Evolutionary conservation across 225 moss, liverwort and hornwort species (phyloP).

Genomic region (Thuidium tamariscinum): DNA sequence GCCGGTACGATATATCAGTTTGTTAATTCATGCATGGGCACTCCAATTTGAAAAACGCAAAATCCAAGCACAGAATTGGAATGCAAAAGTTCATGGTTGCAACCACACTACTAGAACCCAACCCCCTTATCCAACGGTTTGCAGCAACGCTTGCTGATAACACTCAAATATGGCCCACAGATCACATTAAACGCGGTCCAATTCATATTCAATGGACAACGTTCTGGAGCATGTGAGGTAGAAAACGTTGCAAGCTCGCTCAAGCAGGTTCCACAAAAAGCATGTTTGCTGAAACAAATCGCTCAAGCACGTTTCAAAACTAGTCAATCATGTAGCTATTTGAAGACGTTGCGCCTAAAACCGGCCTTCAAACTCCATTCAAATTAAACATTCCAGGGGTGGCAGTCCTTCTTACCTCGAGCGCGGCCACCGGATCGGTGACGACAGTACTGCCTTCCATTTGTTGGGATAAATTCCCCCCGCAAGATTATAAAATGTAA

Average conservation of each 20-base stretch:
- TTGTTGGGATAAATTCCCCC: not conserved
- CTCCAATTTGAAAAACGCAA: not conserved
- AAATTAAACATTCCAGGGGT: not conserved
- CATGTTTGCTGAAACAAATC: not conserved
- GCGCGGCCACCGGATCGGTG: not conserved
- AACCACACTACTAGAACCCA: not conserved
- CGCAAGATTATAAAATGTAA: not conserved
- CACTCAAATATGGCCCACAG: not conserved
- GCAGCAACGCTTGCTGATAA: not conserved
- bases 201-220: no score
- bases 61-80: rapidly evolving
- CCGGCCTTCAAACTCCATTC: not conserved
- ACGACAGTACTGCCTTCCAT: not conserved
- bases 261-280: not conserved
- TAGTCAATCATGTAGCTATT: not conserved
- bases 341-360: not conserved
- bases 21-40: not conserved
- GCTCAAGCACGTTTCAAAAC: not conserved
- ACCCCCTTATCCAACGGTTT: not conserved
- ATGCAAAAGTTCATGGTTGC: no score
- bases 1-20: not conserved
- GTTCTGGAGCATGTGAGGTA: not conserved
- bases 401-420: not conserved
- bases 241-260: not conserved
- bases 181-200: not conserved